Conservation (phyloP, 352 stramenopile genomes). For the Elongisporangium anandrum region DNA sequence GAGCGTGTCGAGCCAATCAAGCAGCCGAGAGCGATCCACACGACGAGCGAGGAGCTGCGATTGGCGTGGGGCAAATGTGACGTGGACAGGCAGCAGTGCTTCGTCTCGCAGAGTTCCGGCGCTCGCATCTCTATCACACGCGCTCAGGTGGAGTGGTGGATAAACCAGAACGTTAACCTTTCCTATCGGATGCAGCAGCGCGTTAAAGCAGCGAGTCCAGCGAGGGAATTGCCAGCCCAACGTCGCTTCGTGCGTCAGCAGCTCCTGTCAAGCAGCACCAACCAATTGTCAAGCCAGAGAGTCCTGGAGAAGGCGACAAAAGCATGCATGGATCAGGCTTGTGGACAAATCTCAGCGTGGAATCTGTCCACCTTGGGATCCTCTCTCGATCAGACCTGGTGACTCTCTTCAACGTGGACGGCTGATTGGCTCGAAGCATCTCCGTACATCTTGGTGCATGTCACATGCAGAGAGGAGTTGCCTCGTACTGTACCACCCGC, state of each 20-base stretch:
- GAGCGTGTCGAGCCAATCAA: neutral
- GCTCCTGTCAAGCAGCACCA: neutral
- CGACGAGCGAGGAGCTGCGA: neutral
- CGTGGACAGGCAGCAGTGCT: neutral
- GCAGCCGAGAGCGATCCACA: neutral
- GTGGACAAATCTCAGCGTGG: neutral
- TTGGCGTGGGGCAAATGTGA: neutral
- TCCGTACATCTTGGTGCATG: conserved; percentile 6
- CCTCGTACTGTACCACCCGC: neutral
- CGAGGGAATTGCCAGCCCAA: neutral
- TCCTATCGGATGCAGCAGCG: neutral
- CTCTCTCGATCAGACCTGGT: neutral
- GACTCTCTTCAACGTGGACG: neutral
- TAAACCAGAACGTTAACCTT: neutral
- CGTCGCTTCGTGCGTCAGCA: neutral
- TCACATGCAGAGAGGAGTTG: conserved; percentile 3
- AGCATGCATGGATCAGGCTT: neutral
- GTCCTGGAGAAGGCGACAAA: neutral
- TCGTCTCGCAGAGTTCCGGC: neutral
- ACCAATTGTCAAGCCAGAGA: neutral
- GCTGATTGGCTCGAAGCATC: neutral
- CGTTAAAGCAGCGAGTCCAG: neutral
- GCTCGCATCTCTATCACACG: neutral
- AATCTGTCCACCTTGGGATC: neutral
- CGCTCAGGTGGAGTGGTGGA: neutral